Evolutionary conservation across 768 basidiomycete genomes (phyloP).

Genomic region (Trametes cinnabarina): DNA sequence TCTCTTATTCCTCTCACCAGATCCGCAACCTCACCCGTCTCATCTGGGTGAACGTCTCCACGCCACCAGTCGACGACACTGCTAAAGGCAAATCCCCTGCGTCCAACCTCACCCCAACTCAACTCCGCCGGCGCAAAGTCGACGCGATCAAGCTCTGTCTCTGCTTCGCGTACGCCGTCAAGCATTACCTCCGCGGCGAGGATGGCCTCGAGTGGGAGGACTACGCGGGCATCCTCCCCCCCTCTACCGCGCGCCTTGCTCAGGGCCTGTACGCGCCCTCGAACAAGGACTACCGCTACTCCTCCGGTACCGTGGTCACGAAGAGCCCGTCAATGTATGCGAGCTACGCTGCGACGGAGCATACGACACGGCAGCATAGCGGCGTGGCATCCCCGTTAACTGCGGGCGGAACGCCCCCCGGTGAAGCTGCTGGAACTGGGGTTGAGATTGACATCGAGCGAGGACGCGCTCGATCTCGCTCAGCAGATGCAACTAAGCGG

Average conservation of each 20-base stretch:
- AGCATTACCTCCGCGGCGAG: conserved; percentile 83
- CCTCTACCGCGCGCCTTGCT: conserved; percentile 49
- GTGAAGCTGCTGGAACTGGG: conserved; percentile 10
- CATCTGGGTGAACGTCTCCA: conserved; percentile 76
- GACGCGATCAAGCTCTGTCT: conserved; percentile 67
- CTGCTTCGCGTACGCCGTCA: conserved; percentile 68
- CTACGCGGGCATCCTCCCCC: conserved; percentile 63
- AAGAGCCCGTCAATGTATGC: conserved; percentile 29
- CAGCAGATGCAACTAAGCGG: conserved; percentile 47
- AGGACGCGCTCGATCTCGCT: conserved; percentile 1
- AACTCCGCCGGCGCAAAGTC: conserved; percentile 65
- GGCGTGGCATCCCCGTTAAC: neutral
- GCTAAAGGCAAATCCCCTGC: conserved; percentile 53
- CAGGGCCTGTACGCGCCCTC: conserved; percentile 14
- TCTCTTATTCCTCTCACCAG: conserved; percentile 25
- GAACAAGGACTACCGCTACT: conserved; percentile 18
- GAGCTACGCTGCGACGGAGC: conserved; percentile 40
- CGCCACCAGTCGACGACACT: conserved; percentile 54
- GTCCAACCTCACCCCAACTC: conserved; percentile 43
- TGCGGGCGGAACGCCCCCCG: neutral
- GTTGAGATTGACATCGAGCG: conserved; percentile 12
- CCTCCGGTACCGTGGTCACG: no score
- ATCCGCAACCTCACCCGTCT: conserved; percentile 74
- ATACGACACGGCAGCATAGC: conserved; percentile 14
- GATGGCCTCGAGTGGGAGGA: conserved; percentile 73